These are phyloP conservation scores for Didymella keratinophila DNA, from an alignment of 2,329 filamentous ascomycete genomes.

Conservation along the genomic window DNA sequence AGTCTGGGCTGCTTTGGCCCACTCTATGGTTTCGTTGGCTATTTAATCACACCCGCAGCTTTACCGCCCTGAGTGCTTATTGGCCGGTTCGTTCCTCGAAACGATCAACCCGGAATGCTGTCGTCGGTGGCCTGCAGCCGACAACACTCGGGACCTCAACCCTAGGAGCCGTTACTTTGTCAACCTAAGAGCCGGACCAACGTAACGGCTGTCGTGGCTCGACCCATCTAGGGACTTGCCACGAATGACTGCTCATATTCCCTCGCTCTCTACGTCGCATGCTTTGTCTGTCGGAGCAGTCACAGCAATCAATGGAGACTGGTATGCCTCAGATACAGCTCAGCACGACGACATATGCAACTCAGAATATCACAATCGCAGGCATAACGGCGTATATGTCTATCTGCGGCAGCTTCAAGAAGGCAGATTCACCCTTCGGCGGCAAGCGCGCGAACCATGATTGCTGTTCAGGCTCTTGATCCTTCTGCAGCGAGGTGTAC, in stretches of 20 bases:
- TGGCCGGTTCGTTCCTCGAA: constrained; percentile 12
- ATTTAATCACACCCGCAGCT: neutral
- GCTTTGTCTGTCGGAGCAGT: neutral
- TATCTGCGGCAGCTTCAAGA: neutral
- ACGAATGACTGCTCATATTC: neutral
- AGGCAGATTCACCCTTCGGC: neutral
- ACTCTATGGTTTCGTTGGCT: neutral
- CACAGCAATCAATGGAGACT: neutral
- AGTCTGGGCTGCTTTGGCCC: neutral
- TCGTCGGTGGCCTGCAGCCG: neutral
- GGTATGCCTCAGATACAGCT: neutral
- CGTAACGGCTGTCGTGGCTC: constrained; percentile 7
- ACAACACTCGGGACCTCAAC: neutral
- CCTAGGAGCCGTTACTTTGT: neutral
- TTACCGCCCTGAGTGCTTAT: neutral
- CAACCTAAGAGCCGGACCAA: neutral
- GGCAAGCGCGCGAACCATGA: constrained; percentile 1
- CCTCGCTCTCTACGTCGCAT: neutral
- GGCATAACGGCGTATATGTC: neutral
- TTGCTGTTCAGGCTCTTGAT: neutral
- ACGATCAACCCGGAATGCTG: neutral
- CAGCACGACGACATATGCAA: neutral
- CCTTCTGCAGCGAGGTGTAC: neutral
- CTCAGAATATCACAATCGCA: neutral
- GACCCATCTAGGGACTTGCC: neutral